phyloP scores from a whole-genome alignment of 2,329 filamentous ascomycete species.

The Sarocladiaceae sp. region DNA sequence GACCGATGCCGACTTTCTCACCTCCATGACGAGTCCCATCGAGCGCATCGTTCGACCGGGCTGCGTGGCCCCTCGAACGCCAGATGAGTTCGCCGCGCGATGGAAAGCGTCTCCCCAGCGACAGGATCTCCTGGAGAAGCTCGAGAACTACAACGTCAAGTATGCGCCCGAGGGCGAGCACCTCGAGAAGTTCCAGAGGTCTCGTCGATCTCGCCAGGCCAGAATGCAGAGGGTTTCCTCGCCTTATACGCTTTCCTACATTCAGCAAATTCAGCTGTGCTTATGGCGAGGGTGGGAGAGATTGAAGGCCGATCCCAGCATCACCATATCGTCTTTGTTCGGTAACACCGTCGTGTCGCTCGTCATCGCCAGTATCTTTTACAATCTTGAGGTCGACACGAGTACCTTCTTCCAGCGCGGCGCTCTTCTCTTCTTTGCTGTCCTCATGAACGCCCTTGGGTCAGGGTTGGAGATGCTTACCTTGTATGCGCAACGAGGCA shows the following conservation, averaged over 20 bases:
- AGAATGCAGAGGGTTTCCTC: slow-evolving; percentile 34
- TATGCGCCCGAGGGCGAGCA: background rate
- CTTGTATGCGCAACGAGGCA: slow-evolving; percentile 23
- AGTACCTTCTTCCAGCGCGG: slow-evolving; percentile 47
- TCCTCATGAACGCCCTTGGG: slow-evolving; percentile 18
- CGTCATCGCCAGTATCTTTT: slow-evolving; percentile 53
- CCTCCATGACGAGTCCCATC: slow-evolving; percentile 57
- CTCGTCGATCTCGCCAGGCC: background rate
- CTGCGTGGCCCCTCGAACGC: slow-evolving; percentile 43
- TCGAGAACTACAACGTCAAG: slow-evolving; percentile 42
- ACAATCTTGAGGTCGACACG: slow-evolving; percentile 41
- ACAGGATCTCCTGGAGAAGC: slow-evolving; percentile 41
- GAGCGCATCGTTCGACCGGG: slow-evolving; percentile 54
- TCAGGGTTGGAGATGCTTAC: slow-evolving; percentile 54
- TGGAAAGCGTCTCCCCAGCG: slow-evolving; percentile 59
- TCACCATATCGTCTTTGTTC: slow-evolving; percentile 63
- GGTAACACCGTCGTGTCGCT: slow-evolving; percentile 55
- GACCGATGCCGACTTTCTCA: slow-evolving; percentile 64
- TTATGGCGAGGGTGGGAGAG: slow-evolving; percentile 74
- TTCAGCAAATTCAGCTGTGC: slow-evolving; percentile 71
- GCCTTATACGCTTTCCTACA: slow-evolving; percentile 74
- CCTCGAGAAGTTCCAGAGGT: background rate
- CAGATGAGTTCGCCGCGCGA: slow-evolving; percentile 33
- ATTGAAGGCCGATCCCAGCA: slow-evolving; percentile 66
- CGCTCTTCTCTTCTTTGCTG: slow-evolving; percentile 25